A percentile compares a stretch with the other conserved stretches of the same genome.
These are phyloP conservation scores for Ceratocystis colombiana DNA, from an alignment of 2,329 filamentous ascomycete genomes.

Conservation along the genomic window DNA sequence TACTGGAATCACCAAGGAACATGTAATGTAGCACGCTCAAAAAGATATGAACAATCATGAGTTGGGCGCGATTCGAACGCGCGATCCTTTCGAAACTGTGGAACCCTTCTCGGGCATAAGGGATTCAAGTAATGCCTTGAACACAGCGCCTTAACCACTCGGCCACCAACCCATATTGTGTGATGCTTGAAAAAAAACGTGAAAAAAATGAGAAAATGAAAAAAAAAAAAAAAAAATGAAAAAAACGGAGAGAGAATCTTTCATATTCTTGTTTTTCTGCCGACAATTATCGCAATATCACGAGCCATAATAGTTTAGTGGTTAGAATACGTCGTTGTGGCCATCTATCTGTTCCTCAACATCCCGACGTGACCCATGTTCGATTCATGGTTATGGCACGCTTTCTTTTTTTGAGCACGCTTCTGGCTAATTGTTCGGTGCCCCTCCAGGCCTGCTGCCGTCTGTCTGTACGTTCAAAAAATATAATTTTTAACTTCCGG, in stretches of 20 bases:
- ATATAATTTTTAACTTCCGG: too few species aligned
- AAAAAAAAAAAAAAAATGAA: too few species aligned
- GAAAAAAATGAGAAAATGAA: too few species aligned
- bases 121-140: conserved; percentile 24
- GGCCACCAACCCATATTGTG: conserved; percentile 19
- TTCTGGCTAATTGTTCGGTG: too few species aligned
- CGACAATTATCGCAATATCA: too few species aligned
- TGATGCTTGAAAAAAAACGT: too few species aligned
- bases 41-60: conserved; percentile 2
- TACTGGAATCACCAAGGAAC: too few species aligned
- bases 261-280: too few species aligned
- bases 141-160: conserved; percentile 23
- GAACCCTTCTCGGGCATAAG: conserved; percentile 25
- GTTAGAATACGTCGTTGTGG: conserved; percentile 16
- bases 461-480: too few species aligned
- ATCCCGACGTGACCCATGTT: conserved; percentile 14
- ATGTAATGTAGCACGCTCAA: too few species aligned
- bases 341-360: neutral
- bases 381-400: conserved; percentile 15
- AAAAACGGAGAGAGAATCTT: too few species aligned
- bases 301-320: conserved; percentile 14
- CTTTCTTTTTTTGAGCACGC: neutral
- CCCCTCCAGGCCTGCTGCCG: too few species aligned
- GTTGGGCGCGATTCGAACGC: conserved; percentile 26
- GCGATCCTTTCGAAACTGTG: conserved; percentile 25